Conservation (phyloP, 2,329 filamentous ascomycete genomes). For the Penicillium italicum region DNA sequence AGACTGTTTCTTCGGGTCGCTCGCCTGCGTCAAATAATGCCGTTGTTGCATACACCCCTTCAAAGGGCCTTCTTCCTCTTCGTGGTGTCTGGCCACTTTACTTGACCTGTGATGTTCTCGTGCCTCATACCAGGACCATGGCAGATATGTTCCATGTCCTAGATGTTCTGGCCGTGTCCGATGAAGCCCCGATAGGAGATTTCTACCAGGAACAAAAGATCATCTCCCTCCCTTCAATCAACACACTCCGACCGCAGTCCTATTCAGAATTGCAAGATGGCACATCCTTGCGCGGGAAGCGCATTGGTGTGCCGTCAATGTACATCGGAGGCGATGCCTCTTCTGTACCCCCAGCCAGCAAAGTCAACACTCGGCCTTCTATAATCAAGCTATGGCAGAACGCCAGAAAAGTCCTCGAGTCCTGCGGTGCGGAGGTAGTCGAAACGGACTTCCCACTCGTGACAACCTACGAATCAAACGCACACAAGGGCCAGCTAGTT, state of each 20-base stretch:
- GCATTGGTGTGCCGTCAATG: constrained; percentile 51
- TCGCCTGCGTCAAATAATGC: constrained; percentile 57
- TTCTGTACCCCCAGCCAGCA: constrained; percentile 36
- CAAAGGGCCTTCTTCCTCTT: constrained; percentile 50
- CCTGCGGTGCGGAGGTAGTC: constrained; percentile 32
- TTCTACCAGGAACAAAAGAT: constrained; percentile 55
- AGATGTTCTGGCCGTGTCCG: constrained; percentile 47
- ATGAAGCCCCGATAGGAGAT: constrained; percentile 45
- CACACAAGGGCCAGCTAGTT: constrained; percentile 30
- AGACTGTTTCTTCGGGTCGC: constrained; percentile 56
- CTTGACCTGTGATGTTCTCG: constrained; percentile 54
- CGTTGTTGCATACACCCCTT: constrained; percentile 56
- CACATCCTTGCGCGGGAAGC: constrained; percentile 42
- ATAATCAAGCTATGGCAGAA: constrained; percentile 40
- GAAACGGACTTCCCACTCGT: constrained; percentile 36
- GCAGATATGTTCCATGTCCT: constrained; percentile 51
- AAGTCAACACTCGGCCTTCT: constrained; percentile 34
- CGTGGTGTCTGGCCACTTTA: constrained; percentile 56
- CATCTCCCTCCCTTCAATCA: constrained; percentile 39
- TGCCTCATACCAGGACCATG: constrained; percentile 52
- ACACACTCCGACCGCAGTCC: constrained; percentile 32
- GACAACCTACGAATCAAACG: constrained; percentile 35
- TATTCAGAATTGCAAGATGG: constrained; percentile 30
- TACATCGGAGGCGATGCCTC: constrained; percentile 45
- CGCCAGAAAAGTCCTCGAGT: constrained; percentile 27